Evolutionary conservation across 352 stramenopile genomes (phyloP).

Genomic region (Phytophthora niederhauseri): DNA sequence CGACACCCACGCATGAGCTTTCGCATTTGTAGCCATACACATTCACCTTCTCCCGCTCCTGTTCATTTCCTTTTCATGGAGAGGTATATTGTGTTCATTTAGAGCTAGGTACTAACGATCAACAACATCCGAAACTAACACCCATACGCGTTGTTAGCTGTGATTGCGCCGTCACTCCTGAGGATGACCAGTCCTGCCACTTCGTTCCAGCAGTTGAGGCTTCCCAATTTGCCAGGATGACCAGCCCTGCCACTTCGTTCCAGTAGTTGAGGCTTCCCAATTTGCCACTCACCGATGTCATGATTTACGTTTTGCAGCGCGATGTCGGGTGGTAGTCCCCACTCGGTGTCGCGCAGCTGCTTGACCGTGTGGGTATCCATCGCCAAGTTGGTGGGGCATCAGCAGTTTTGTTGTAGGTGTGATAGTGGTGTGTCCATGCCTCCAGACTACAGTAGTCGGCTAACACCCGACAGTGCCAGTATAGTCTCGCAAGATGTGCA

Average conservation of each 20-base stretch:
- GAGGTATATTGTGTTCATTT: neutral
- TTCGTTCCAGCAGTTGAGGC: neutral
- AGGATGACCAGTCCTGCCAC: neutral
- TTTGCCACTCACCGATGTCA: neutral
- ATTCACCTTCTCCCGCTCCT: neutral
- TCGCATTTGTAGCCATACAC: constrained; percentile 6
- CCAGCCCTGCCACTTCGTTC: neutral
- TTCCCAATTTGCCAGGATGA: neutral
- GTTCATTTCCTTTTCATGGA: neutral
- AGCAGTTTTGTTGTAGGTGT: neutral
- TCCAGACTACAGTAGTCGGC: neutral
- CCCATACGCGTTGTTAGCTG: neutral
- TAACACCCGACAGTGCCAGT: neutral
- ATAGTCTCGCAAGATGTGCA: neutral
- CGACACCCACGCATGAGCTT: neutral
- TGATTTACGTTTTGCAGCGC: neutral
- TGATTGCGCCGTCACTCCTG: neutral
- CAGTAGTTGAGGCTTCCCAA: neutral
- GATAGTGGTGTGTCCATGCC: neutral
- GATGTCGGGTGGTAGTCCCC: neutral
- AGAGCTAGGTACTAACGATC: neutral
- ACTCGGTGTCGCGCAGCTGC: neutral
- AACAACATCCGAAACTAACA: neutral
- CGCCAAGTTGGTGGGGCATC: neutral
- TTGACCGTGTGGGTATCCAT: neutral